phyloP scores from a whole-genome alignment of 352 stramenopile species.

The Phytophthora melonis region DNA sequence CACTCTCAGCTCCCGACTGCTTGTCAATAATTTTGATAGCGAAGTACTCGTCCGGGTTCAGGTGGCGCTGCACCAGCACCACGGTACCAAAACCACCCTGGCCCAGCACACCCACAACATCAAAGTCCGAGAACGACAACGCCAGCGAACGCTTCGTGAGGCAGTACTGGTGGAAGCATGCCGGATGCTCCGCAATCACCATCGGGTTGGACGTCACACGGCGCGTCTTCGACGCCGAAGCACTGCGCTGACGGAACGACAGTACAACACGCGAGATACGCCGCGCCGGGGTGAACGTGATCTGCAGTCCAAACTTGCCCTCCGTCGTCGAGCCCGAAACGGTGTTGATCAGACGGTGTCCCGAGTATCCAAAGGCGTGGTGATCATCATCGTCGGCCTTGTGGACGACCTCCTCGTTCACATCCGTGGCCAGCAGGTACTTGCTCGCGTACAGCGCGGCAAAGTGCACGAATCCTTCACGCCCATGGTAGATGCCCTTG shows the following conservation, averaged over 20 bases:
- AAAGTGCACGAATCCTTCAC: constrained; percentile 89
- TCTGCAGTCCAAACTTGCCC: constrained; percentile 80
- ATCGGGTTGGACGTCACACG: constrained; percentile 81
- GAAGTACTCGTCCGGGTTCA: constrained; percentile 84
- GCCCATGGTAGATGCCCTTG: constrained; percentile 89
- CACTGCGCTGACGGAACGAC: constrained; percentile 77
- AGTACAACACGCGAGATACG: constrained; percentile 87
- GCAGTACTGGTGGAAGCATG: constrained; percentile 87
- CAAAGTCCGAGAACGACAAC: constrained; percentile 87
- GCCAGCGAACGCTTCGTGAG: constrained; percentile 85
- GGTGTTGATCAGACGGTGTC: constrained; percentile 75
- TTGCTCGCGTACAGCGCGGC: constrained; percentile 82
- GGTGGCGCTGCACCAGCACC: constrained; percentile 81
- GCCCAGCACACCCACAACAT: constrained; percentile 85
- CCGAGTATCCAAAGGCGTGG: constrained; percentile 68
- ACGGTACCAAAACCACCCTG: constrained; percentile 85
- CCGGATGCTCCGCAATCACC: constrained; percentile 76
- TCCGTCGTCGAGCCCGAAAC: constrained; percentile 78
- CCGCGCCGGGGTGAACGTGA: constrained; percentile 85
- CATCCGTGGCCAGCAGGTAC: constrained; percentile 71
- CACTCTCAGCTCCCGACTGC: constrained; percentile 76
- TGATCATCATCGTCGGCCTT: constrained; percentile 80
- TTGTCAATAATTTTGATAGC: constrained; percentile 92
- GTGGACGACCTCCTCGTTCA: constrained; percentile 57
- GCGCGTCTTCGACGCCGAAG: constrained; percentile 49